Evolutionary conservation across 495 filamentous ascomycete genomes (phyloP).

Genomic region (Xylaria intraflava): DNA sequence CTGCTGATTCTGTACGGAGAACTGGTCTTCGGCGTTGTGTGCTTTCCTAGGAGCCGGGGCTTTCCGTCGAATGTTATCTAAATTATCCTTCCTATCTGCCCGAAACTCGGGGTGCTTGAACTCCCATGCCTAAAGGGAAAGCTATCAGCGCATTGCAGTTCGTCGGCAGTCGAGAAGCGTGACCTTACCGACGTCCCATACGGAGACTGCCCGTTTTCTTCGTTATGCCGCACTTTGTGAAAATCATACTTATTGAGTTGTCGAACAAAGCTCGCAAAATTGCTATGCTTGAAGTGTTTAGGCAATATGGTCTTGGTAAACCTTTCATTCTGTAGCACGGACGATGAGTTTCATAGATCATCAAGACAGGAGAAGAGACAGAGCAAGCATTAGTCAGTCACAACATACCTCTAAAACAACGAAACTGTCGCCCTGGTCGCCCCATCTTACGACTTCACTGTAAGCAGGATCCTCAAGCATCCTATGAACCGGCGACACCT

Average conservation of each 20-base stretch:
- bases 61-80: constrained; percentile 95
- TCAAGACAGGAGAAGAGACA: background rate
- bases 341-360: background rate
- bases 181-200: constrained; percentile 81
- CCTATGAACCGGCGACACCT: constrained; percentile 43
- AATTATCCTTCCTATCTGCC: constrained; percentile 87
- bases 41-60: constrained; percentile 86
- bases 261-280: constrained; percentile 97
- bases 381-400: background rate
- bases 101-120: constrained; percentile 98
- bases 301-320: constrained; percentile 97
- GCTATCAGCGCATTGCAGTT: constrained; percentile 18
- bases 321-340: constrained; percentile 71
- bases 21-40: constrained; percentile 60
- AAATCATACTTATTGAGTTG: constrained; percentile 99
- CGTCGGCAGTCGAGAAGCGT: background rate
- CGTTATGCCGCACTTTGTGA: constrained; percentile 96
- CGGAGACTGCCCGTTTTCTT: constrained; percentile 84
- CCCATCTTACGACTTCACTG: constrained; percentile 90
- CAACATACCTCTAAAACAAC: constrained; percentile 85
- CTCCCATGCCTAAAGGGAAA: constrained; percentile 71
- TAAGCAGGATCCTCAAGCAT: constrained; percentile 97
- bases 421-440: constrained; percentile 88
- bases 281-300: constrained; percentile 99
- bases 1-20: constrained; percentile 67